A percentile compares a stretch with the other conserved stretches of the same genome.
phyloP scores from a whole-genome alignment of 805 yeast species.

The Candida corydali region DNA sequence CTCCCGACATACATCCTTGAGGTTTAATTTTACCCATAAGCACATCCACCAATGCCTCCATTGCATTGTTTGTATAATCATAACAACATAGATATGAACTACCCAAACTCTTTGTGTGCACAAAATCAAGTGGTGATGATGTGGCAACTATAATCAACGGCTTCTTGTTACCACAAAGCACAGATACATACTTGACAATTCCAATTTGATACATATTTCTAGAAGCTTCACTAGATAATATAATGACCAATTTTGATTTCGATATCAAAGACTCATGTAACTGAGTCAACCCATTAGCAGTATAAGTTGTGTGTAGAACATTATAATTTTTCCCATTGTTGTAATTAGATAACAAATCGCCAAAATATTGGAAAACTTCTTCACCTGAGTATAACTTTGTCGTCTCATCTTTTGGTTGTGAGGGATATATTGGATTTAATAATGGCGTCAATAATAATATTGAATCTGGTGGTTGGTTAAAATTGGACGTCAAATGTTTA shows the following conservation, averaged over 20 bases:
- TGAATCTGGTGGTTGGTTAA: conserved; percentile 19
- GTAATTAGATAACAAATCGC: conserved; percentile 40
- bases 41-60: conserved; percentile 46
- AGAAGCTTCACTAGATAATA: conserved; percentile 54
- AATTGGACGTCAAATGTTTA: conserved; percentile 28
- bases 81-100: conserved; percentile 57
- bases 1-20: conserved; percentile 56
- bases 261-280: conserved; percentile 53
- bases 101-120: conserved; percentile 50
- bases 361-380: conserved; percentile 51
- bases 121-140: conserved; percentile 59
- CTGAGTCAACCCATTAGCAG: conserved; percentile 52
- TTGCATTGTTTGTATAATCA: conserved; percentile 53
- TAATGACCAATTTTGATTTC: conserved; percentile 46
- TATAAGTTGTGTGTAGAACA: conserved; percentile 54
- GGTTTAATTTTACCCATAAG: conserved; percentile 53
- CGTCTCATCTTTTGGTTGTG: conserved; percentile 6
- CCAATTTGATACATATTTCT: conserved; percentile 61
- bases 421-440: conserved; percentile 32
- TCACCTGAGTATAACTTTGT: conserved; percentile 38
- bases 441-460: conserved; percentile 35
- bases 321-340: conserved; percentile 32
- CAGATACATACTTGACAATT: conserved; percentile 52
- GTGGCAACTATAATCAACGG: conserved; percentile 59
- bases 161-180: conserved; percentile 51